A percentile compares a stretch with the other conserved stretches of the same genome.
Evolutionary conservation across 257 asterid species (phyloP).

Genomic region (Jacaranda copaia): DNA sequence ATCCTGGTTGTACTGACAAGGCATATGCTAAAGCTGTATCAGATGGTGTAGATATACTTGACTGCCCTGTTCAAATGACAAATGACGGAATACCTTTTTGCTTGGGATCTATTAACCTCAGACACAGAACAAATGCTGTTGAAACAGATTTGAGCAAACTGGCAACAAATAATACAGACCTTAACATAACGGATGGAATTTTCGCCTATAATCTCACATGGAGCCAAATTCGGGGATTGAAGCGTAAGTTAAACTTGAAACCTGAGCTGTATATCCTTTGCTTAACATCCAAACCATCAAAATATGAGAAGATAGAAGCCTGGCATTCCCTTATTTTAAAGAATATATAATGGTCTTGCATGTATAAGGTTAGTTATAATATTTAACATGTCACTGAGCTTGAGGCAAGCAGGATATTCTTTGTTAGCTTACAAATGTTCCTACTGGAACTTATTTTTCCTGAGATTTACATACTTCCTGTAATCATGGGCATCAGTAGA

Average conservation of each 20-base stretch:
- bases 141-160: slow-evolving; percentile 46
- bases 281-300: background rate
- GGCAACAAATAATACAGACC: slow-evolving; percentile 54
- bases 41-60: slow-evolving; percentile 81
- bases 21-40: slow-evolving; percentile 71
- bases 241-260: slow-evolving; percentile 56
- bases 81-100: slow-evolving; percentile 74
- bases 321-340: too few relatives aligned
- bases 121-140: slow-evolving; percentile 54
- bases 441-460: too few relatives aligned
- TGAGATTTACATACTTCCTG: too few relatives aligned
- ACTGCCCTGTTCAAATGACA: slow-evolving; percentile 82
- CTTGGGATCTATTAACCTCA: slow-evolving; percentile 74
- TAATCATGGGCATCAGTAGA: too few relatives aligned
- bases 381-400: slow-evolving; percentile 1
- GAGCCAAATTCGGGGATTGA: slow-evolving; percentile 63
- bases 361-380: background rate
- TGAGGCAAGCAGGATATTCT: background rate
- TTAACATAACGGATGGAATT: slow-evolving; percentile 53
- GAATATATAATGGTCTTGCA: too few relatives aligned
- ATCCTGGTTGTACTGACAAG: slow-evolving; percentile 79
- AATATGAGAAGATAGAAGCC: too few relatives aligned
- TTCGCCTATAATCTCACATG: slow-evolving; percentile 69
- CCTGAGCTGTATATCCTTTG: background rate
- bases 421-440: background rate